Evolutionary conservation across 768 basidiomycete species (phyloP).

Genomic region (Cantharellus cinnabarinus): DNA sequence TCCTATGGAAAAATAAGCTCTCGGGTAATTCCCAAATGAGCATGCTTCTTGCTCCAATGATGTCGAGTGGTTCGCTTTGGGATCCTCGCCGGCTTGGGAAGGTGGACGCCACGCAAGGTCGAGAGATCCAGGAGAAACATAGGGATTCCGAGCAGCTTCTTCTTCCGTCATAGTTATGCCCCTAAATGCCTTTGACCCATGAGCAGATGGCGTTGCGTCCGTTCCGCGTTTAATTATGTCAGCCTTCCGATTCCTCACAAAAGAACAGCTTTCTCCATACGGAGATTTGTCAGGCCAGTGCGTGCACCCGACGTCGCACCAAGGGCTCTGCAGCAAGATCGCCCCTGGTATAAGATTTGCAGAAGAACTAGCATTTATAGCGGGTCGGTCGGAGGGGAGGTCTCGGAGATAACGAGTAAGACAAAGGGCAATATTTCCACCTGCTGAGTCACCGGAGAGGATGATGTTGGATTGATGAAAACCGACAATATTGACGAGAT

Average conservation of each 20-base stretch:
- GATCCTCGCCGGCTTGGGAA: background rate
- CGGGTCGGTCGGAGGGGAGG: background rate
- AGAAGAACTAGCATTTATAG: background rate
- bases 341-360: background rate
- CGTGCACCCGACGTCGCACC: background rate
- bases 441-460: constrained; percentile 2
- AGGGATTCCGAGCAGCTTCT: background rate
- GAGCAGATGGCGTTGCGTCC: background rate
- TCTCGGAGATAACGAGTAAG: constrained; percentile 1
- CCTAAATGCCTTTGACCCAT: background rate
- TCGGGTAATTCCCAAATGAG: background rate
- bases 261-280: background rate
- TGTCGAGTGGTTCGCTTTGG: background rate
- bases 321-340: background rate
- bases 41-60: too few relatives aligned
- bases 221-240: background rate
- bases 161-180: background rate
- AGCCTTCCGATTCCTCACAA: background rate
- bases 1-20: background rate
- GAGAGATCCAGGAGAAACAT: background rate
- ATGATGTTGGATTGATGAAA: constrained; percentile 1
- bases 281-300: background rate
- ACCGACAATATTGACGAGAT: background rate
- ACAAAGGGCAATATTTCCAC: constrained; percentile 2
- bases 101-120: background rate